Evolutionary conservation across 345 rosid species (phyloP).

Genomic region (Populus nigra): DNA sequence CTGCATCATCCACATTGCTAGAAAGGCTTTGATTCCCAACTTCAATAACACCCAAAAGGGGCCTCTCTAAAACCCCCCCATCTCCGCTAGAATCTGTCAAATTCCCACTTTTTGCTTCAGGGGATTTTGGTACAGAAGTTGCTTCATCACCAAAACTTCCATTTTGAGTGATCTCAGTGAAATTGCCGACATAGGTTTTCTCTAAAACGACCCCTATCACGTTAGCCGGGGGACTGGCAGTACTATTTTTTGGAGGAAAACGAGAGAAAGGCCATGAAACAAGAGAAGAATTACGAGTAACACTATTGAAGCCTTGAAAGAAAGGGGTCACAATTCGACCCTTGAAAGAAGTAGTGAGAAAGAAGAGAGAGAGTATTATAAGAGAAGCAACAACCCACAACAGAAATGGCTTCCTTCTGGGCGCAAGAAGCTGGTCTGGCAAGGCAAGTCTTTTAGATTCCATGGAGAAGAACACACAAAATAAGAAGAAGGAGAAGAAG

Average conservation of each 20-base stretch:
- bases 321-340: slow-evolving; percentile 41
- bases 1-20: slow-evolving; percentile 3
- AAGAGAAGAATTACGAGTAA: slow-evolving; percentile 21
- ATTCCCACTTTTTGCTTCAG: slow-evolving; percentile 11
- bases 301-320: slow-evolving; percentile 39
- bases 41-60: slow-evolving; percentile 13
- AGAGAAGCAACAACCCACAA: slow-evolving; percentile 48
- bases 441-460: slow-evolving; percentile 40
- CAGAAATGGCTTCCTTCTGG: slow-evolving; percentile 42
- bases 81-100: slow-evolving; percentile 7
- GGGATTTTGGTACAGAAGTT: slow-evolving; percentile 20
- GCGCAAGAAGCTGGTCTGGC: slow-evolving; percentile 42
- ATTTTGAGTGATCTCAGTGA: slow-evolving; percentile 16
- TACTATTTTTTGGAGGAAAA: not conserved
- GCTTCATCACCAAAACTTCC: slow-evolving; percentile 23
- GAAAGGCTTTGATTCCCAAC: slow-evolving; percentile 14
- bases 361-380: slow-evolving; percentile 40
- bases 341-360: slow-evolving; percentile 40
- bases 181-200: slow-evolving; percentile 22
- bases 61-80: not conserved
- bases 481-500: not conserved
- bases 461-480: slow-evolving; percentile 25
- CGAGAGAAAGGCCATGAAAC: slow-evolving; percentile 34
- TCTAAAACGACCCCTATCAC: slow-evolving; percentile 10
- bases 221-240: slow-evolving; percentile 17